These are phyloP conservation scores for Phaseolus lunatus DNA, from an alignment of 306 rosid genomes.

Conservation along the genomic window DNA sequence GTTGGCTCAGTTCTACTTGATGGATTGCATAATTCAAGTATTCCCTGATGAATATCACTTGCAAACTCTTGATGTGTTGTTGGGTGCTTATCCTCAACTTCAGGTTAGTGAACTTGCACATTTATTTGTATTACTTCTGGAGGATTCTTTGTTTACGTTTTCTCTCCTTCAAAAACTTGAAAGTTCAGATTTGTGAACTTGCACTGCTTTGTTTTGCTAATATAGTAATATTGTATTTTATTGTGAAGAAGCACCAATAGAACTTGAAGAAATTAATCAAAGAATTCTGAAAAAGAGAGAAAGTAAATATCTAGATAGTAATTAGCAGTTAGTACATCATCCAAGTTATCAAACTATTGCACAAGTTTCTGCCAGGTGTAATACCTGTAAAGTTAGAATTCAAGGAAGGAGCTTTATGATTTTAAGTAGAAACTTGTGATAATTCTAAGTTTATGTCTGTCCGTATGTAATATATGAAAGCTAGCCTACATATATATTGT, in stretches of 20 bases:
- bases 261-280: slow-evolving; percentile 29
- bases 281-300: slow-evolving; percentile 19
- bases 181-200: neutral
- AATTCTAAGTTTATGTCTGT: neutral
- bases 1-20: slow-evolving; percentile 88
- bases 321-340: slow-evolving; percentile 15
- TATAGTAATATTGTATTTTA: neutral
- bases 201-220: neutral
- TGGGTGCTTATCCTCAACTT: slow-evolving; percentile 98
- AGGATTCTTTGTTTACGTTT: slow-evolving; percentile 26
- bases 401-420: slow-evolving; percentile 25
- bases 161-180: neutral
- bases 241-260: slow-evolving; percentile 18
- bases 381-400: slow-evolving; percentile 27
- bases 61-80: slow-evolving; percentile 89
- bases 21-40: slow-evolving; percentile 99
- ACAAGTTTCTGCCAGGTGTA: slow-evolving; percentile 8
- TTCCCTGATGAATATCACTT: slow-evolving; percentile 98
- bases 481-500: slow-evolving; percentile 29
- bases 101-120: slow-evolving; percentile 65
- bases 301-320: slow-evolving; percentile 2
- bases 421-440: slow-evolving; percentile 11
- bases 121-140: slow-evolving; percentile 19
- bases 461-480: slow-evolving; percentile 37
- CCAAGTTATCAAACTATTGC: slow-evolving; percentile 17